Percentiles rank a stretch among this genome's conserved stretches.
Conservation (phyloP, 208 protist genomes). For the Zelonia costaricensis region DNA sequence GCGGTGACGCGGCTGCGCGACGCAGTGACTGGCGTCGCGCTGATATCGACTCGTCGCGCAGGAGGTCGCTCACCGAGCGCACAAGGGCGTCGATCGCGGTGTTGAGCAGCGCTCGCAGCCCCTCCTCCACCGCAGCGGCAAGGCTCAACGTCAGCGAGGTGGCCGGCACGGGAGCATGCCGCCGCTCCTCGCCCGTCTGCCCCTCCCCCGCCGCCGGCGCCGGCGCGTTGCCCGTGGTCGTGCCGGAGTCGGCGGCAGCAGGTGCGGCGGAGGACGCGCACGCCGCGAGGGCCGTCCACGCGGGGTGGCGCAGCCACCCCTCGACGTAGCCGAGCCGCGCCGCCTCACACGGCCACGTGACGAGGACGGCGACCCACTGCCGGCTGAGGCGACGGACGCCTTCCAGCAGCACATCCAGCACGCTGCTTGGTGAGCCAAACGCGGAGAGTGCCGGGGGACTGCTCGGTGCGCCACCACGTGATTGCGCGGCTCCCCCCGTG, state of each 20-base stretch:
- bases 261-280: too few relatives aligned
- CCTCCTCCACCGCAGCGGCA: background rate
- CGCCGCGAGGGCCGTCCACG: slow-evolving; percentile 1
- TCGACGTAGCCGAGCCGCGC: slow-evolving; percentile 42
- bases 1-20: too few relatives aligned
- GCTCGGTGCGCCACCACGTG: too few relatives aligned
- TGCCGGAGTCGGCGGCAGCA: background rate
- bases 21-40: too few relatives aligned
- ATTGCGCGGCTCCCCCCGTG: too few relatives aligned
- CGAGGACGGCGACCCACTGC: slow-evolving; percentile 33
- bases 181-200: background rate
- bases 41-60: slow-evolving; percentile 1
- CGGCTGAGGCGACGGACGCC: slow-evolving; percentile 1
- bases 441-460: too few relatives aligned
- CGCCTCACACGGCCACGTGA: slow-evolving; percentile 37
- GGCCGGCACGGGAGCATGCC: too few relatives aligned
- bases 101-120: slow-evolving; percentile 19
- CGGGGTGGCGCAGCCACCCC: slow-evolving; percentile 56
- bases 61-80: slow-evolving; percentile 11
- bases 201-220: background rate
- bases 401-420: background rate
- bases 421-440: too few relatives aligned
- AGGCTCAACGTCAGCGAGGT: too few relatives aligned
- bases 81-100: slow-evolving; percentile 19
- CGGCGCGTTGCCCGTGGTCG: background rate